phyloP scores from a whole-genome alignment of 495 filamentous ascomycete species.

The Trichoderma reesei region DNA sequence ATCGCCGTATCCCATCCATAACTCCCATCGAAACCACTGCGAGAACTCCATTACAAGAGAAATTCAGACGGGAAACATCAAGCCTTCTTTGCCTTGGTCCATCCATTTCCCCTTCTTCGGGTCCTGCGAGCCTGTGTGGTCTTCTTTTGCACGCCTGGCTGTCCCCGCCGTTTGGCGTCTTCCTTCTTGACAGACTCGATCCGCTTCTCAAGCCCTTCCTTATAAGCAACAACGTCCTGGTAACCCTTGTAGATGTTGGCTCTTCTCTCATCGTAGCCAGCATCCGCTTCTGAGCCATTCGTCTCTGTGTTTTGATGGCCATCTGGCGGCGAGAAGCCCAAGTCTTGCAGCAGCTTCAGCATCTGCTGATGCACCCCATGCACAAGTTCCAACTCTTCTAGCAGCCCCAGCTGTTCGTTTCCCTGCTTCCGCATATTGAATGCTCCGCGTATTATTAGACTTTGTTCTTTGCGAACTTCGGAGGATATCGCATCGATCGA shows the following conservation, averaged over 20 bases:
- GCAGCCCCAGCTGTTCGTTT: neutral
- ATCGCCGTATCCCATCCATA: too few species aligned
- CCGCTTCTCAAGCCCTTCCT: neutral
- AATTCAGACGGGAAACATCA: too few species aligned
- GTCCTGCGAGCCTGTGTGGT: neutral
- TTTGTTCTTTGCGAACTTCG: too few species aligned
- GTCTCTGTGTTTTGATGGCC: neutral
- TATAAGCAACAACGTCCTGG: neutral
- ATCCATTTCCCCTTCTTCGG: neutral
- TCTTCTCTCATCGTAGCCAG: neutral
- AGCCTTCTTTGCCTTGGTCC: too few species aligned
- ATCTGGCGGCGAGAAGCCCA: neutral
- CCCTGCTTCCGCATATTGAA: neutral
- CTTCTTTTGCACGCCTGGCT: neutral
- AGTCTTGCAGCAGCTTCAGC: neutral
- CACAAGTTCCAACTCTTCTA: neutral
- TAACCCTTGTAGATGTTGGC: neutral
- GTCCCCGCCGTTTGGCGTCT: neutral
- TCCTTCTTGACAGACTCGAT: neutral
- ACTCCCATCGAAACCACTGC: too few species aligned
- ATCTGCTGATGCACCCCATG: neutral
- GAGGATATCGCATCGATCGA: too few species aligned
- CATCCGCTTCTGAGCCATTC: neutral
- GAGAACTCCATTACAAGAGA: too few species aligned
- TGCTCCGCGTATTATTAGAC: neutral